phyloP scores from a whole-genome alignment of 805 yeast species.

The Starmerella cellae region DNA sequence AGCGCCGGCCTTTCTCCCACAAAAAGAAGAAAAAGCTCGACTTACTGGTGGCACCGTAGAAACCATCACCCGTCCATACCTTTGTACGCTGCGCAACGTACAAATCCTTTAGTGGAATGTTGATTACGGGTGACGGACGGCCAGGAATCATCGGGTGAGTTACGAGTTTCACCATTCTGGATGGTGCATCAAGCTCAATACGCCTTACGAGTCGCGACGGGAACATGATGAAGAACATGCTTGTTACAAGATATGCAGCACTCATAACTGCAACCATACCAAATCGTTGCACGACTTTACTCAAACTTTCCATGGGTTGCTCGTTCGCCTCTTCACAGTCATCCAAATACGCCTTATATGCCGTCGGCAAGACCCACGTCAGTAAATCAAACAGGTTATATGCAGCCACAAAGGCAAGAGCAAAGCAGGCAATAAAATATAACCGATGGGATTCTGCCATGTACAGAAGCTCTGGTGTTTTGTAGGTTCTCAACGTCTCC shows the following conservation, averaged over 20 bases:
- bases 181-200: conserved; percentile 57
- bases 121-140: conserved; percentile 58
- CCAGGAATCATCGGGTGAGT: conserved; percentile 69
- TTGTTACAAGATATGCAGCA: conserved; percentile 32
- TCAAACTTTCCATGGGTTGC: conserved; percentile 30
- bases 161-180: conserved; percentile 47
- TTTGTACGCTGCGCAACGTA: conserved; percentile 47
- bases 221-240: conserved; percentile 35
- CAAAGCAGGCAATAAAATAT: conserved; percentile 56
- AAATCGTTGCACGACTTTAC: conserved; percentile 29
- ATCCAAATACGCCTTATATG: conserved; percentile 39
- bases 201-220: conserved; percentile 64
- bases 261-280: conserved; percentile 29
- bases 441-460: conserved; percentile 74
- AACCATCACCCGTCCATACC: conserved; percentile 78
- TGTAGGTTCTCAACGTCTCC: conserved; percentile 39
- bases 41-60: conserved; percentile 69
- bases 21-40: conserved; percentile 61
- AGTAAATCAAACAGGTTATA: conserved; percentile 45
- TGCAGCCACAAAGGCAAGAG: conserved; percentile 55
- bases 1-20: conserved; percentile 41
- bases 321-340: conserved; percentile 34
- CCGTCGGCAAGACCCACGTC: conserved; percentile 43
- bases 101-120: conserved; percentile 47
- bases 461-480: conserved; percentile 59